Evolutionary conservation across 768 basidiomycete species (phyloP), one percentile per base, ranked within the genome.

Genomic region (Kockovaella imperatae): DNA sequence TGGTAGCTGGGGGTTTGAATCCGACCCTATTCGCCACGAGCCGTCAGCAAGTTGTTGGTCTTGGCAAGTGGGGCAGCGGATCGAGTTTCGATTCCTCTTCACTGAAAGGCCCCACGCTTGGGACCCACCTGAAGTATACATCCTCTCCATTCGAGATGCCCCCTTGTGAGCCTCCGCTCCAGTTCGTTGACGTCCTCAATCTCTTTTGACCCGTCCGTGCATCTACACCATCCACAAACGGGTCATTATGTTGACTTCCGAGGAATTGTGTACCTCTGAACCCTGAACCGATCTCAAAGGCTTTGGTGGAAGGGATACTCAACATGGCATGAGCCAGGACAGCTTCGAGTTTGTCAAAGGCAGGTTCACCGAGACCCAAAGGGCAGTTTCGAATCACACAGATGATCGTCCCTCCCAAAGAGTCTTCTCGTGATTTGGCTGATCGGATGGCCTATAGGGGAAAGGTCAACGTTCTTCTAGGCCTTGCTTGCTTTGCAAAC

Each of bases 1-100:
- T 99, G 47, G 95, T 99, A 39, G 95, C 95, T 47, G 95, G 95
- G 15, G 88, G 88, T 75, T 99, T 99, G 80, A 99, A 99, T 8
- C 86, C 91, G 59, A 96, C 78, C 49, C 90, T 95, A 54, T 8
- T 11, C 15, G 14, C 18, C 14, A 20, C 17, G 10, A 47, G n/a
- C n/a, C n/a, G n/a, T n/a, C n/a, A n/a, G n/a, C n/a, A n/a, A n/a
- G n/a, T n/a, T n/a, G n/a, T n/a, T n/a, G n/a, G n/a, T n/a, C n/a
- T n/a, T n/a, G n/a, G n/a, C n/a, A n/a, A n/a, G n/a, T n/a, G n/a
- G n/a, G n/a, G n/a, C n/a, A n/a, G n/a, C n/a, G n/a, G n/a, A n/a
- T n/a, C n/a, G n/a, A n/a, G n/a, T n/a, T n/a, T n/a, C n/a, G n/a
- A n/a, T n/a, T n/a, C n/a, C n/a, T n/a, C n/a, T n/a, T n/a, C n/a